phyloP scores from a whole-genome alignment of 345 rosid genomes.

The Gossypium sturtianum region DNA sequence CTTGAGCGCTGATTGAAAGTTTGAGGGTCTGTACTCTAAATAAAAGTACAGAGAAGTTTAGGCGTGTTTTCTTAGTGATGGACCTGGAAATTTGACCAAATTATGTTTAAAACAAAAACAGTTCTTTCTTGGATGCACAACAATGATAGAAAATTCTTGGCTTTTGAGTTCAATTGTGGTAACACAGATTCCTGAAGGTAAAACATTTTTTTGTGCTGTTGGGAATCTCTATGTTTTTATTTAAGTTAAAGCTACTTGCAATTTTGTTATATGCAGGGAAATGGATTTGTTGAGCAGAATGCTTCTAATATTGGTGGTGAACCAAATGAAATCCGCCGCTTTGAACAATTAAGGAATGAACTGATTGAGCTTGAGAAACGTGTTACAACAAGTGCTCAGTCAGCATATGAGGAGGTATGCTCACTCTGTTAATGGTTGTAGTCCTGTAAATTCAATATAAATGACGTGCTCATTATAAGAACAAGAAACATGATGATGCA shows the following conservation, averaged over 20 bases:
- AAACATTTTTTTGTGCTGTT: not conserved
- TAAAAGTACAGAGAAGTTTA: not conserved
- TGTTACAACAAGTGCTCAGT: constrained; percentile 67
- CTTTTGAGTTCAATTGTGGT: not conserved
- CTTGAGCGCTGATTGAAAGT: not conserved
- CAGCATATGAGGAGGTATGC: constrained; percentile 62
- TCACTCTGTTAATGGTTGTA: not conserved
- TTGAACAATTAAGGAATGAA: constrained; percentile 77
- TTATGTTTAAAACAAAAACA: not conserved
- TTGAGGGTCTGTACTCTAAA: not conserved
- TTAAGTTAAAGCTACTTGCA: constrained; percentile 8
- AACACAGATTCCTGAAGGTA: not conserved
- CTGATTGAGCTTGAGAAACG: constrained; percentile 90
- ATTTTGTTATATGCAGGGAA: constrained; percentile 43
- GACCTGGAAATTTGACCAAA: not conserved
- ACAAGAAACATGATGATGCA: not conserved
- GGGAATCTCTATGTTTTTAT: not conserved
- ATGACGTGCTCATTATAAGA: not conserved
- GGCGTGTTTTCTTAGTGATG: not conserved
- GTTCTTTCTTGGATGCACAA: not conserved
- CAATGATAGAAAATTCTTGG: not conserved
- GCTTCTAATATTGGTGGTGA: constrained; percentile 33
- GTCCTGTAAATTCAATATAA: not conserved
- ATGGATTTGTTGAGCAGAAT: constrained; percentile 31
- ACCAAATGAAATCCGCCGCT: constrained; percentile 65